phyloP scores from a whole-genome alignment of 1,139 yeast genomes.

The Nematodospora anomalae region DNA sequence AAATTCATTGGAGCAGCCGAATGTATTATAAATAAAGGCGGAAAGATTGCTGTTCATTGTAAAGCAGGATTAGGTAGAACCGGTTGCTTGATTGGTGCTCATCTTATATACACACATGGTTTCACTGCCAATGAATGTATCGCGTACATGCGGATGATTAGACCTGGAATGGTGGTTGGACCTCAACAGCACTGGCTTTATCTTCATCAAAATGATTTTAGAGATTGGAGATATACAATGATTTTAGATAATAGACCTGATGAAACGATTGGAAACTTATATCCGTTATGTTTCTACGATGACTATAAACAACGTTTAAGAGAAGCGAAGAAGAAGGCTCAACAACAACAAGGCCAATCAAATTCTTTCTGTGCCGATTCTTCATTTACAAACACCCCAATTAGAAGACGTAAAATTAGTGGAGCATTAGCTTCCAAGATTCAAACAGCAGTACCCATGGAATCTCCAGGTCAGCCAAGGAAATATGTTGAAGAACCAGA shows the following conservation, averaged over 20 bases:
- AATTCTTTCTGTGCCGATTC: conserved; percentile 34
- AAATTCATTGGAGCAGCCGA: conserved; percentile 95
- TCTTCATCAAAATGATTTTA: conserved; percentile 89
- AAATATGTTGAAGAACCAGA: conserved; percentile 49
- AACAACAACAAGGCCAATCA: conserved; percentile 21
- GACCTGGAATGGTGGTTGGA: conserved; percentile 99
- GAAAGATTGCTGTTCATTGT: conserved; percentile 96
- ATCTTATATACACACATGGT: conserved; percentile 91
- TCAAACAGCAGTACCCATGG: conserved; percentile 80
- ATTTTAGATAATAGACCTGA: conserved; percentile 72
- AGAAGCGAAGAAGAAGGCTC: conserved; percentile 37
- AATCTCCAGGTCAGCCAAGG: conserved; percentile 97
- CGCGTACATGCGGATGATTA: conserved; percentile 90
- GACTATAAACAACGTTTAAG: conserved; percentile 50
- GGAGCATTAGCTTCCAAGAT: conserved; percentile 68
- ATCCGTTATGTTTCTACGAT: conserved; percentile 64
- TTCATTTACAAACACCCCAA: conserved; percentile 62
- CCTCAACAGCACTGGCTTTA: conserved; percentile 99
- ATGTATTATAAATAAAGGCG: conserved; percentile 77
- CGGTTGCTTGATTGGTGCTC: conserved; percentile 97
- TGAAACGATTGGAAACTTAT: conserved; percentile 72
- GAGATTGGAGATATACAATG: conserved; percentile 96
- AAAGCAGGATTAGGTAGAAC: conserved; percentile 98
- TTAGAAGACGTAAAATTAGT: conserved; percentile 68
- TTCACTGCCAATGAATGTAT: conserved; percentile 97